Base-by-base conservation (phyloP, 2,329 filamentous ascomycete genomes). In the Dothideomycetidae sp. region DNA sequence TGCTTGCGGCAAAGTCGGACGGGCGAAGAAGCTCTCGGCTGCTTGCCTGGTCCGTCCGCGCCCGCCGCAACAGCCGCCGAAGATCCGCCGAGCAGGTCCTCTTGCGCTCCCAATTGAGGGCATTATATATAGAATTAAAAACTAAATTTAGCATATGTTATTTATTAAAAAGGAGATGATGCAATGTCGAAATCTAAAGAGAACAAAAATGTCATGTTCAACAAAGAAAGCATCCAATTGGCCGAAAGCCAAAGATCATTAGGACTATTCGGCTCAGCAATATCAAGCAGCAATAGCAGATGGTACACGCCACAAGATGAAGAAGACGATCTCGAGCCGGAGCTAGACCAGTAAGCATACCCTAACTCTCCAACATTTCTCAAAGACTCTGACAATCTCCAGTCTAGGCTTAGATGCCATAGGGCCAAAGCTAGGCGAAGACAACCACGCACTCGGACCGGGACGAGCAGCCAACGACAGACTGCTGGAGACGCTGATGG, bases 201-300 rank as follows among this genome's bases (percentile, higher is more conserved):
- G 7, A 37, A 44, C n/a, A 65, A 65, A 29, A 70, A 74, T 44
- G 57, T 73, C 28, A 62, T 75, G 33, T 61, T 68, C 37, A 73
- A 73, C 47, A 59, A 61, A 37, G 59, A 68, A 19, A 70, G 64
- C 43, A 61, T 75, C 32, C 62, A 62, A 3, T 55, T 71, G 7
- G 68, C 71, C 5, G 65, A 66, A 37, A 65, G 62, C 35, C 68
- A 71, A 45, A 63, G 63, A 21, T 55, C 72, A 12, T 57, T 75
- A 42, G 61, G 67, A 35, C 73, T 71, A 45, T 70, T n/a, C n/a
- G 68, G 67, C 62, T 75, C 58, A 14, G 59, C 62, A 33, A 45
- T 52, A 33, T 46, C 52, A 36, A 50, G 56, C 42, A 47, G 51
- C 37, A 63, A 62, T 45, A 53, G 62, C 13, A 53, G 61, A 23